Conservation (phyloP, 768 basidiomycete species). For the Phanerochaete sordida region DNA sequence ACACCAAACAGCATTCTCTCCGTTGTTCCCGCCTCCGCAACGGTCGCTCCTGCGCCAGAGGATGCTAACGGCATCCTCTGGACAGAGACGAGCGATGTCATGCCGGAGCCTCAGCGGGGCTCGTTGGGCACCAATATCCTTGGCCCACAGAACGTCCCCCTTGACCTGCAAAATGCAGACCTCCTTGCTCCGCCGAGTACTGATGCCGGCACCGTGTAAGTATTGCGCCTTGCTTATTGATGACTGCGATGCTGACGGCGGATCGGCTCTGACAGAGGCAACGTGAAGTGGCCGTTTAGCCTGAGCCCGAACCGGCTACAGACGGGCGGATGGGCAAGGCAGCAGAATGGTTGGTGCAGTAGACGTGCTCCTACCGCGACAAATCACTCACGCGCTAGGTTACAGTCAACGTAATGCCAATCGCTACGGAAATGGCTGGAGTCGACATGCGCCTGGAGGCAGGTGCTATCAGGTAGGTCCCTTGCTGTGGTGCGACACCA, state of each 20-base stretch:
- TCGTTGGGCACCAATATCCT: slow-evolving; percentile 19
- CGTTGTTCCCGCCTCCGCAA: slow-evolving; percentile 1
- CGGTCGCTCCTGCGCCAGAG: slow-evolving; percentile 8
- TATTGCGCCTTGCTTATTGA: neutral
- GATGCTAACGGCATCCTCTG: slow-evolving; percentile 15
- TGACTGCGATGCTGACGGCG: neutral
- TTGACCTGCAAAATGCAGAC: slow-evolving; percentile 26
- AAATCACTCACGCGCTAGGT: neutral
- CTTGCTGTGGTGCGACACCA: neutral
- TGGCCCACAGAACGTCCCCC: slow-evolving; percentile 24
- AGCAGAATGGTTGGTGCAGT: slow-evolving; percentile 21
- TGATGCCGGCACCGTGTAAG: slow-evolving; percentile 23
- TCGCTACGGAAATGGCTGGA: slow-evolving; percentile 24
- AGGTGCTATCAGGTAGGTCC: slow-evolving; percentile 24
- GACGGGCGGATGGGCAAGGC: slow-evolving; percentile 29
- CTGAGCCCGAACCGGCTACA: slow-evolving; percentile 29
- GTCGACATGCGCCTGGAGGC: slow-evolving; percentile 30
- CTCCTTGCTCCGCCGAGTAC: slow-evolving; percentile 24
- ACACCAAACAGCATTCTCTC: neutral
- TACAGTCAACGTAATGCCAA: slow-evolving; percentile 21
- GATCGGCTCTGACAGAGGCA: slow-evolving; percentile 6
- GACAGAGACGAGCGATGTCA: slow-evolving; percentile 4
- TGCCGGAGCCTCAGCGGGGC: slow-evolving; percentile 18
- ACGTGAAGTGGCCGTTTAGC: slow-evolving; percentile 27
- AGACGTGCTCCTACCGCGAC: neutral